phyloP scores from a whole-genome alignment of 2,329 filamentous ascomycete genomes.

The Phaeosphaeria sp. region DNA sequence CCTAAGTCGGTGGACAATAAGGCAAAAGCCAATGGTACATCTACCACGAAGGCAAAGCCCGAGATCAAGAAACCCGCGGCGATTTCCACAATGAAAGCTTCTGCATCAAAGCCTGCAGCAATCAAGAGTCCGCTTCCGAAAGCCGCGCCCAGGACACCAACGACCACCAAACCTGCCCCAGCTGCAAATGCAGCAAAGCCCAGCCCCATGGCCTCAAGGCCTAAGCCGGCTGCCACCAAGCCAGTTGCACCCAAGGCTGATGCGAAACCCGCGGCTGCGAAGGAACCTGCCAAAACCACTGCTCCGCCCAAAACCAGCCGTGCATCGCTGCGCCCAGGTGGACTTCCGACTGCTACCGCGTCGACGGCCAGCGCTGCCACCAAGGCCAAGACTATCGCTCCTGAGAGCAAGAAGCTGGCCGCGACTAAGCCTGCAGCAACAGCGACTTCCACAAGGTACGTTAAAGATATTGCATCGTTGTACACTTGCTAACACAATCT shows the following conservation, averaged over 20 bases:
- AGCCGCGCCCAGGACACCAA: constrained; percentile 37
- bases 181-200: constrained; percentile 26
- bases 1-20: constrained; percentile 22
- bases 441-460: constrained; percentile 24
- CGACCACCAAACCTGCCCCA: constrained; percentile 28
- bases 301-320: constrained; percentile 34
- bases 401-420: constrained; percentile 35
- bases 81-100: constrained; percentile 40
- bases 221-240: constrained; percentile 33
- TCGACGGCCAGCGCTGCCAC: constrained; percentile 29
- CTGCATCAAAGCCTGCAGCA: constrained; percentile 29
- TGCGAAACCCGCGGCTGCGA: constrained; percentile 26
- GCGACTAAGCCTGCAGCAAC: constrained; percentile 17
- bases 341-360: constrained; percentile 24
- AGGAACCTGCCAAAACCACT: constrained; percentile 28
- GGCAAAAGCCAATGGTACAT: constrained; percentile 24
- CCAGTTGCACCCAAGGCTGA: constrained; percentile 17
- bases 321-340: constrained; percentile 32
- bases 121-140: constrained; percentile 43
- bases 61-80: constrained; percentile 40
- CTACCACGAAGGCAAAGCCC: constrained; percentile 27
- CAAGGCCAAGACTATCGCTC: constrained; percentile 14
- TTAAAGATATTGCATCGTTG: not conserved
- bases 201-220: constrained; percentile 25
- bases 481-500: constrained; percentile 9